These are phyloP conservation scores for Leucoagaricus sp. DNA, from an alignment of 1,284 basidiomycete species.

Conservation along the genomic window DNA sequence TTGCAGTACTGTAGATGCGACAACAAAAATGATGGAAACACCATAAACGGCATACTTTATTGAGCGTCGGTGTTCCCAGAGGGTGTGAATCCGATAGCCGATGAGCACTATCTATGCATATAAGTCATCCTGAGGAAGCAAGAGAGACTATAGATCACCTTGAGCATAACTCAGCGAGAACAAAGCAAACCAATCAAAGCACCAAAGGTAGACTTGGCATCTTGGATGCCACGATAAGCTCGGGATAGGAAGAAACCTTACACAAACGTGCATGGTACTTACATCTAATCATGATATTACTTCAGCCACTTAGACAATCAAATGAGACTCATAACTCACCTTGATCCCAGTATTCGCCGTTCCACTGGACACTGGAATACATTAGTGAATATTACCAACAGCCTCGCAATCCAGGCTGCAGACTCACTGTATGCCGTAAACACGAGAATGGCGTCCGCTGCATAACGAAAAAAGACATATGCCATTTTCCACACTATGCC, in stretches of 20 bases:
- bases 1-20: neutral
- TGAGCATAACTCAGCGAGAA: neutral
- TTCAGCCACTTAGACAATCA: neutral
- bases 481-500: neutral
- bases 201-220: conserved; percentile 7
- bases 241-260: neutral
- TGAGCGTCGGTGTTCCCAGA: conserved; percentile 2
- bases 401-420: neutral
- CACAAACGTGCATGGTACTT: neutral
- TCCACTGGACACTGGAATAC: conserved; percentile 3
- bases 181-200: neutral
- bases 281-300: neutral
- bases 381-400: neutral
- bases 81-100: conserved; percentile 1
- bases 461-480: conserved; percentile 3
- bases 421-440: conserved; percentile 8
- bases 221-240: neutral
- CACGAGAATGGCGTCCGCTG: conserved; percentile 1
- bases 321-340: neutral
- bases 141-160: neutral
- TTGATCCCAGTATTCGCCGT: neutral
- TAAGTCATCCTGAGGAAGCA: too few species aligned
- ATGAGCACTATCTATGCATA: too few species aligned
- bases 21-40: neutral
- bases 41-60: neutral